Conservation (phyloP, 2,329 filamentous ascomycete species). For the Chaetomium globosum region DNA sequence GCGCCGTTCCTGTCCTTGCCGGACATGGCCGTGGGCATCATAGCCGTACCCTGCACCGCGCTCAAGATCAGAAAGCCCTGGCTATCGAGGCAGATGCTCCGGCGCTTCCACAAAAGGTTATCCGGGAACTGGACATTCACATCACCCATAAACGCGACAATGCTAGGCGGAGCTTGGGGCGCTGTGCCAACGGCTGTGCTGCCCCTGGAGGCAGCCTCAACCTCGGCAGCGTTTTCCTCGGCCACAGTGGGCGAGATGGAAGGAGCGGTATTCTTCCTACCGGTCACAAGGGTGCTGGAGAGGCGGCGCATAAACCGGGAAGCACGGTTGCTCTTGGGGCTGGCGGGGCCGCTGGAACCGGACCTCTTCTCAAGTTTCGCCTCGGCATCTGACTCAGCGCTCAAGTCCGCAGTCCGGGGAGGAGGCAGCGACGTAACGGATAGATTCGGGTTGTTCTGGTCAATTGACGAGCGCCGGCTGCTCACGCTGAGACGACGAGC, state of each 20-base stretch:
- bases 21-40: slow-evolving; percentile 43
- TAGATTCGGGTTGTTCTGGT: slow-evolving; percentile 47
- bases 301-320: slow-evolving; percentile 62
- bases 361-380: slow-evolving; percentile 41
- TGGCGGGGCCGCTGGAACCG: slow-evolving; percentile 27
- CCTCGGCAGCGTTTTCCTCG: slow-evolving; percentile 51
- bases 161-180: slow-evolving; percentile 41
- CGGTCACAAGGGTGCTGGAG: slow-evolving; percentile 55
- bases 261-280: slow-evolving; percentile 51
- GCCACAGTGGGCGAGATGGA: slow-evolving; percentile 55
- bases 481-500: slow-evolving; percentile 66
- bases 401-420: slow-evolving; percentile 48
- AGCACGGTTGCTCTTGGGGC: slow-evolving; percentile 52
- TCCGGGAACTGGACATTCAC: slow-evolving; percentile 98
- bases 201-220: slow-evolving; percentile 36
- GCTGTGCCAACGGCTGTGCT: slow-evolving; percentile 26
- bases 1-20: slow-evolving; percentile 56
- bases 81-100: slow-evolving; percentile 82
- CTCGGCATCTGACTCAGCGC: slow-evolving; percentile 52
- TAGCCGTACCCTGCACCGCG: slow-evolving; percentile 58
- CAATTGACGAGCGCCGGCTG: slow-evolving; percentile 59
- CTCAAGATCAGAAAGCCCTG: slow-evolving; percentile 82
- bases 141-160: slow-evolving; percentile 75
- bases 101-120: slow-evolving; percentile 92
- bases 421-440: slow-evolving; percentile 45